Evolutionary conservation across 768 basidiomycete genomes (phyloP).

Genomic region (Daedaleopsis nitida): DNA sequence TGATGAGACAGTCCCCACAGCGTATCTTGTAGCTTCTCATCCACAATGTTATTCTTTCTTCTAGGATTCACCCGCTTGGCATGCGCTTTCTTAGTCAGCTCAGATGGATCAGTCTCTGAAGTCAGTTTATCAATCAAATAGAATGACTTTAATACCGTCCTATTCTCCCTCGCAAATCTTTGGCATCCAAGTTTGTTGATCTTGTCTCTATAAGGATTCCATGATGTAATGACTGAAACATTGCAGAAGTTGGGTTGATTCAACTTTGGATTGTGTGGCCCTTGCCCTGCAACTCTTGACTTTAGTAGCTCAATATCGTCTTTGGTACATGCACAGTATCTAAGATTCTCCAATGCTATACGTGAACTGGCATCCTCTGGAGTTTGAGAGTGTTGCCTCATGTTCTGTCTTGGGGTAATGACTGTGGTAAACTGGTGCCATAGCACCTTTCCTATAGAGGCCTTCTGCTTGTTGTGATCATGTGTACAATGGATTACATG

Average conservation of each 20-base stretch:
- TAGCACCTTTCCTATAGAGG: constrained; percentile 14
- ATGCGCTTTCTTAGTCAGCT: no score
- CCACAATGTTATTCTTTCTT: no score
- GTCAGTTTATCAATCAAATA: no score
- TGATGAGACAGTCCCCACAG: no score
- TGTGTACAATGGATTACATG: no score
- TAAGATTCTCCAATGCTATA: constrained; percentile 23
- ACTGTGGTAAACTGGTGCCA: constrained; percentile 23
- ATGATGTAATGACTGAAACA: constrained; percentile 41
- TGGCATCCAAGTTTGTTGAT: constrained; percentile 36
- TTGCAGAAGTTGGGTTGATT: constrained; percentile 30
- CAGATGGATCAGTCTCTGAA: no score
- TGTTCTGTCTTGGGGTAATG: constrained; percentile 19
- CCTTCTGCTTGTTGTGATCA: not conserved
- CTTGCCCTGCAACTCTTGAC: not conserved
- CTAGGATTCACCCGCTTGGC: no score
- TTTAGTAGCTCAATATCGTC: no score
- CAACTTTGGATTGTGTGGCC: constrained; percentile 7
- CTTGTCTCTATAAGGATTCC: constrained; percentile 39
- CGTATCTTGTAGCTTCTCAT: no score
- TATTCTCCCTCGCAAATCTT: constrained; percentile 37
- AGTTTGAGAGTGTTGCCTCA: constrained; percentile 16
- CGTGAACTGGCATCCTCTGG: constrained; percentile 31
- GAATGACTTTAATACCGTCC: constrained; percentile 20
- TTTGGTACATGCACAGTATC: no score